Base-by-base conservation (phyloP, 495 filamentous ascomycete species). In the Hyaloscypha hepaticicola region DNA sequence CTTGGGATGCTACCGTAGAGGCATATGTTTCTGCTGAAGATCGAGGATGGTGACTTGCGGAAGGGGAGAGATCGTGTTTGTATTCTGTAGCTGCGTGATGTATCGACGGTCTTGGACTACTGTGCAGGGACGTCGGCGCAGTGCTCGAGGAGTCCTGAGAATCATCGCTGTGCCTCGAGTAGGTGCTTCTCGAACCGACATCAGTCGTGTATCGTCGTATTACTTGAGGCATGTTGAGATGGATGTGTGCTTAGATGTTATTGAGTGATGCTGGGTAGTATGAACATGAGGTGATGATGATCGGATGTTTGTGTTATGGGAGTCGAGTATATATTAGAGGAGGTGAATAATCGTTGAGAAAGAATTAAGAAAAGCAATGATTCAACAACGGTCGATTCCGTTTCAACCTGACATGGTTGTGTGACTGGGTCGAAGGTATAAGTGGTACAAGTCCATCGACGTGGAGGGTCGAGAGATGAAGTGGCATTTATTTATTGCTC, bases 1-100 rank as follows among this genome's bases (percentile, higher is more conserved):
- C 84, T 21, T 79, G 78, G 5, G 90, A 91, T 19, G 82, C 78
- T 29, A 82, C 81, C 0, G 88, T 90, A 11, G 93, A 96, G 66
- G 87, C 87, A 71, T 92, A 94, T 1, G 91, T 96, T 62, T 92
- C 89, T 59, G 84, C 82, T 1, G 92, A 94, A 48, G 85, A 83
- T 41, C 83, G 83, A 27, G 87, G 82, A 48, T 81, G 82, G 66
- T 78, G 72, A 51, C 74, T 83, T 19, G 76, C 79, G 41, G 68
- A 66, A n/a, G 77, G 80, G 49, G 77, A 83, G 64, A 45, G 38
- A 19, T 45, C 38, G 4, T 45, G 38, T 16, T 45, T 45, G 38
- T 45, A 45, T 45, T 70, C 74, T 56, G 71, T 70, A 19, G 73
- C 74, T 56, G 78, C 75, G 4, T 73, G 73, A 65, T 87, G 82